Conservation (phyloP, 805 yeast species). For the Candida koratica region DNA sequence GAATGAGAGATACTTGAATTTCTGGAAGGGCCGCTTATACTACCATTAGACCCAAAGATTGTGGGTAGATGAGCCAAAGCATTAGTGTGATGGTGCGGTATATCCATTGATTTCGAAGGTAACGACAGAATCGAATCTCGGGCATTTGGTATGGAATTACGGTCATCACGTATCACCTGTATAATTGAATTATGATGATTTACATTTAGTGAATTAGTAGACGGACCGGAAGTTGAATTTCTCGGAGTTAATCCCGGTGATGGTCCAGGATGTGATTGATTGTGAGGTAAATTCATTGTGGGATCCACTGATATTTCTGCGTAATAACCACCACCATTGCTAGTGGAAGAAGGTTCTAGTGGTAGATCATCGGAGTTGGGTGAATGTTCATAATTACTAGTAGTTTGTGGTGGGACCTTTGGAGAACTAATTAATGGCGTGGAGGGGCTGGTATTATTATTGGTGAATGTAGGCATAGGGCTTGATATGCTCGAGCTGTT, state of each 20-base stretch:
- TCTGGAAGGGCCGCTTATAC: slow-evolving; percentile 41
- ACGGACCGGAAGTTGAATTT: slow-evolving; percentile 23
- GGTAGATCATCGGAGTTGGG: slow-evolving; percentile 15
- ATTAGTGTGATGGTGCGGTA: slow-evolving; percentile 42
- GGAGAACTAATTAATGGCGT: slow-evolving; percentile 25
- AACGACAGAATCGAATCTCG: slow-evolving; percentile 40
- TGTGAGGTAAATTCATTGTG: slow-evolving; percentile 44
- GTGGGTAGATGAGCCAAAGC: slow-evolving; percentile 43
- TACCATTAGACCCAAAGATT: slow-evolving; percentile 36
- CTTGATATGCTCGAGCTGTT: slow-evolving; percentile 19
- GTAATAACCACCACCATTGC: slow-evolving; percentile 39
- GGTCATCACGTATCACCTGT: slow-evolving; percentile 39
- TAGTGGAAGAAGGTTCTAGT: slow-evolving; percentile 31
- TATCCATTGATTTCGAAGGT: slow-evolving; percentile 44
- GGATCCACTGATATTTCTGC: slow-evolving; percentile 43
- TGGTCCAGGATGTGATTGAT: slow-evolving; percentile 29
- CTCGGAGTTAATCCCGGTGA: slow-evolving; percentile 26
- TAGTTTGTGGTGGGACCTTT: slow-evolving; percentile 17
- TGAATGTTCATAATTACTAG: slow-evolving; percentile 16
- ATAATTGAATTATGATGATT: slow-evolving; percentile 38
- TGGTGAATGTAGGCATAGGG: slow-evolving; percentile 21
- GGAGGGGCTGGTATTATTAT: slow-evolving; percentile 16
- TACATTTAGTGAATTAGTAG: slow-evolving; percentile 5
- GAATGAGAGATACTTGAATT: slow-evolving; percentile 33
- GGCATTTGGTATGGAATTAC: slow-evolving; percentile 30